A percentile compares a stretch with the other conserved stretches of the same genome.
Conservation (phyloP, 2,329 filamentous ascomycete genomes). For the Xylariales sp. region DNA sequence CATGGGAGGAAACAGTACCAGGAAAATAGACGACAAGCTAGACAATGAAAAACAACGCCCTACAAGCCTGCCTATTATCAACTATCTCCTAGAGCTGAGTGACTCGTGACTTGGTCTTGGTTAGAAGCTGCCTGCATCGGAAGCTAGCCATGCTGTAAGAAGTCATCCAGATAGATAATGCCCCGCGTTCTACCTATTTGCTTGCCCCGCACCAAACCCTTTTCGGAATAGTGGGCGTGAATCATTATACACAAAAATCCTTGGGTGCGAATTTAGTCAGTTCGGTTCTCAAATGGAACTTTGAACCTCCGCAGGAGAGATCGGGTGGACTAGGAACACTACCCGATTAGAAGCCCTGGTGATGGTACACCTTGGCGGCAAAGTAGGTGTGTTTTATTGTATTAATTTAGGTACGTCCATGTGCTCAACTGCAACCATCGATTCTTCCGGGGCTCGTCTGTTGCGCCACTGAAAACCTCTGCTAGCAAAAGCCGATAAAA, state of each 20-base stretch:
- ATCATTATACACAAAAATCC: not conserved
- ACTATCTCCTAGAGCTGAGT: not conserved
- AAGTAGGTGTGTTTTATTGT: constrained; percentile 4
- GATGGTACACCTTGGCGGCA: not conserved
- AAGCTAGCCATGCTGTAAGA: constrained; percentile 5
- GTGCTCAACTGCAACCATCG: constrained; percentile 8
- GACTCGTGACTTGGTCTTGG: constrained; percentile 7
- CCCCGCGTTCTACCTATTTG: constrained; percentile 19
- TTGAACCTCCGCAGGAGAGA: too few relatives aligned
- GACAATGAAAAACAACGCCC: not conserved
- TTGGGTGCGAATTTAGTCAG: too few relatives aligned
- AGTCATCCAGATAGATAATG: not conserved
- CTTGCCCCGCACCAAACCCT: constrained; percentile 37
- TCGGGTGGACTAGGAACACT: not conserved
- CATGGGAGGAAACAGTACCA: not conserved
- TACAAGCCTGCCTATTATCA: not conserved
- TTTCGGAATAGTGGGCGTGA: not conserved
- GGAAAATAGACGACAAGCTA: not conserved
- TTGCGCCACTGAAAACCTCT: constrained; percentile 8
- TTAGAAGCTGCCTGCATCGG: constrained; percentile 29
- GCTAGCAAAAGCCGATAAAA: not conserved
- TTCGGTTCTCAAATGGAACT: not conserved
- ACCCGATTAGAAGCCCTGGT: not conserved
- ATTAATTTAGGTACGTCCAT: constrained; percentile 24
- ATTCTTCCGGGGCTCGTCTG: constrained; percentile 1